phyloP scores from a whole-genome alignment of 2,329 filamentous ascomycete genomes.

The Ophiognomonia clavigignenti-juglandacearum region DNA sequence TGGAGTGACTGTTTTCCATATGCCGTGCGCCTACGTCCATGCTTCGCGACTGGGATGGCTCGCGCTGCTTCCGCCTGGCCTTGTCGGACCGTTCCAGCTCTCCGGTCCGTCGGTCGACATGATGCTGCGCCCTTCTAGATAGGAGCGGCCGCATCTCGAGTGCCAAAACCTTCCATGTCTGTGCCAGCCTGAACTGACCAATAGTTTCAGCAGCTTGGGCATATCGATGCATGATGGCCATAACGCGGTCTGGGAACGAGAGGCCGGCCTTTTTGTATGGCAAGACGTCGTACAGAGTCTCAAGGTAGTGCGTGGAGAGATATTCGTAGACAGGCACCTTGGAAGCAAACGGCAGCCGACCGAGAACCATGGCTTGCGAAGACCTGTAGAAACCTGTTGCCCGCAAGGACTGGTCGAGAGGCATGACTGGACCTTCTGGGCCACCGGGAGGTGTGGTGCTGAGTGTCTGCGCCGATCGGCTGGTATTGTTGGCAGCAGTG shows the following conservation, averaged over 20 bases:
- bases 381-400: constrained; percentile 53
- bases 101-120: constrained; percentile 45
- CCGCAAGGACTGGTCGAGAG: constrained; percentile 54
- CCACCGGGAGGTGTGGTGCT: constrained; percentile 52
- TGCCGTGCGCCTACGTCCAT: neutral
- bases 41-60: neutral
- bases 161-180: constrained; percentile 59
- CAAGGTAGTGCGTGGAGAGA: constrained; percentile 51
- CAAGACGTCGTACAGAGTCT: constrained; percentile 45
- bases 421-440: constrained; percentile 39
- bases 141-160: constrained; percentile 53
- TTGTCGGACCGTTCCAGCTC: constrained; percentile 24
- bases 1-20: constrained; percentile 5
- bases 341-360: constrained; percentile 44
- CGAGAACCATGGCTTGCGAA: constrained; percentile 60
- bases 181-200: constrained; percentile 54
- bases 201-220: constrained; percentile 53
- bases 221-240: constrained; percentile 49
- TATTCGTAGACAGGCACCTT: constrained; percentile 51
- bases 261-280: constrained; percentile 33
- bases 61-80: constrained; percentile 9
- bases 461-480: constrained; percentile 37
- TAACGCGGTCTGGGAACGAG: constrained; percentile 42
- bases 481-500: constrained; percentile 33
- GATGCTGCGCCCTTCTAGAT: constrained; percentile 50